Evolutionary conservation across 331 rosid genomes (phyloP), one percentile per base, ranked within the genome.

Genomic region (Quercus lobata): DNA sequence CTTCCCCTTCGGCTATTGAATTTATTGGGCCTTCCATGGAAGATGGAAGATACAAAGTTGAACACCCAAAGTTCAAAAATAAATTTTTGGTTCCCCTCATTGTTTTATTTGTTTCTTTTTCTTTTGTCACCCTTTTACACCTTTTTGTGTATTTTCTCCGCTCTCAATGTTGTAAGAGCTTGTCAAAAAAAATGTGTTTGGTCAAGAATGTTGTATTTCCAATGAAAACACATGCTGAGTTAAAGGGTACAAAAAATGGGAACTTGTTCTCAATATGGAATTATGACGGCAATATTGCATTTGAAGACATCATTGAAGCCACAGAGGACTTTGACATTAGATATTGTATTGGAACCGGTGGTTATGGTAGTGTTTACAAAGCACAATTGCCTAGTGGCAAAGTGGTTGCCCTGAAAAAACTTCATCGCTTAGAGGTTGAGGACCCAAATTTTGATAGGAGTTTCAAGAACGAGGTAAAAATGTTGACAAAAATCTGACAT

Each of bases 371-470:
- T 24, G 60, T 79, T 65, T 83, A 82, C 75, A 77, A 12, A 49
- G 86, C 79, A 2, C 49, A 9, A 27, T 72, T 83, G 12, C 88
- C 88, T 0, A 56, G 56, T 22, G 83, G 83, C 1, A 80, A 62
- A 52, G 71, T 68, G 7, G 84, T 85, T 30, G 88, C 88, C 21
- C 6, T 83, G 72, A 88, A 88, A 76, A 88, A 79, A 12, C 24
- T 88, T 10, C 32, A 60, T 24, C 34, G 0, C 0, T 60, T 22
- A 4, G 66, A 60, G 70, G 72, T 75, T 1, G 69, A 75, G 69
- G 55, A 83, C 29, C 80, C 49, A 25, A 56, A 66, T 18, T 72
- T 70, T 24, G 30, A 25, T 57, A 76, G 73, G 37, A 70, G 86
- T 37, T 88, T 83, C 24, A 37, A 12, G 18, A 88, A 83, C 10